These are phyloP conservation scores for Glycine latifolia DNA, from an alignment of 306 rosid species.

Conservation along the genomic window DNA sequence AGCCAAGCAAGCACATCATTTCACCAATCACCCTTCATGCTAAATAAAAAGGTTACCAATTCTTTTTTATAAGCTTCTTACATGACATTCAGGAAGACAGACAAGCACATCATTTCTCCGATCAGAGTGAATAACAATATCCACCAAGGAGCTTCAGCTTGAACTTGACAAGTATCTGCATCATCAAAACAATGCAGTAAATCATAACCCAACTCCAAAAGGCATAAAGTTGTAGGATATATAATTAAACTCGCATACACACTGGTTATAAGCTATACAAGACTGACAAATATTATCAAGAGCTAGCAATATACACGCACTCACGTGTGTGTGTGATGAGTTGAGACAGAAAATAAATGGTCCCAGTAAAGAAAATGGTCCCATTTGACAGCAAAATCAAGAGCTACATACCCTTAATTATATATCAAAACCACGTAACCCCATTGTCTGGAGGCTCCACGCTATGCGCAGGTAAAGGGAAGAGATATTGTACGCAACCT, in stretches of 20 bases:
- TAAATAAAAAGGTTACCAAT: conserved; percentile 64
- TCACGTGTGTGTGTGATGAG: not conserved
- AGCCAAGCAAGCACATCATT: too few relatives aligned
- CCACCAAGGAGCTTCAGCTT: conserved; percentile 2
- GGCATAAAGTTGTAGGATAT: not conserved
- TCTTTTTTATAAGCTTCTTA: conserved; percentile 57
- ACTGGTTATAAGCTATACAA: not conserved
- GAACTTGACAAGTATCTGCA: conserved; percentile 33
- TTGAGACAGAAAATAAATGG: not conserved
- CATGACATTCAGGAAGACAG: conserved; percentile 97
- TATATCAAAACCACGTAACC: too few relatives aligned
- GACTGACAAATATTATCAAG: not conserved
- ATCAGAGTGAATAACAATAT: not conserved
- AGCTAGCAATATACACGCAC: not conserved
- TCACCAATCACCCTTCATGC: conserved; percentile 58
- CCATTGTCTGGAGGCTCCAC: too few relatives aligned
- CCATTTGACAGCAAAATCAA: conserved; percentile 18
- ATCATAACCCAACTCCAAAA: not conserved
- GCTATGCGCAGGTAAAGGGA: too few relatives aligned
- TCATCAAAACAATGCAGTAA: conserved; percentile 18
- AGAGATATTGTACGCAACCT: too few relatives aligned
- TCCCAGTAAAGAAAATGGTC: not conserved
- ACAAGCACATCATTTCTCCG: conserved; percentile 47
- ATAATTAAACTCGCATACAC: not conserved
- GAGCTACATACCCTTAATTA: conserved; percentile 20